These are phyloP conservation scores for Euphorbia schlechtendalii DNA, from an alignment of 441 rosid genomes.

Conservation along the genomic window DNA sequence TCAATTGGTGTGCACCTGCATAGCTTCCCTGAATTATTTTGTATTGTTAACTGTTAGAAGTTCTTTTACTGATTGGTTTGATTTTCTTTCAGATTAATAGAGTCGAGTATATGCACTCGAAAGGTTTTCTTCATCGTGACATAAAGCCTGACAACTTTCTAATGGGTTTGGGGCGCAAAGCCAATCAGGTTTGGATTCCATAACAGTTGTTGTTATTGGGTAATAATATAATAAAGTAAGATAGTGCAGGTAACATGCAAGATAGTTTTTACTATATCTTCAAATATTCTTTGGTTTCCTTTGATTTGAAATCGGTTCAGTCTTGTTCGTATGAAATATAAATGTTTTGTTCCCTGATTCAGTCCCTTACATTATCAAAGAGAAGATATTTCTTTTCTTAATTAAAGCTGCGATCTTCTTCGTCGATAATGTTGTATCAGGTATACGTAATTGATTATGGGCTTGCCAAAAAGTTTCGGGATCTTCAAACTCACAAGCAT, in stretches of 20 bases:
- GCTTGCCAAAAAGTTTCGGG: constrained; percentile 88
- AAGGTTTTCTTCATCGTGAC: constrained; percentile 97
- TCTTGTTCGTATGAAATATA: no score
- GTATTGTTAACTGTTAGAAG: constrained; percentile 6
- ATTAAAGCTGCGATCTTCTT: background rate
- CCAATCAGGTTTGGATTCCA: constrained; percentile 60
- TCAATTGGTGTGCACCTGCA: constrained; percentile 58
- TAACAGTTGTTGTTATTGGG: no score
- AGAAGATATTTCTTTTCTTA: constrained; percentile 1
- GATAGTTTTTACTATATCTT: no score
- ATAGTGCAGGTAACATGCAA: no score
- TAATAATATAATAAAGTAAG: no score
- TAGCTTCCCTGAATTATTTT: constrained; percentile 6
- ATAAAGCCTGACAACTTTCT: constrained; percentile 95
- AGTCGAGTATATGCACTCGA: constrained; percentile 90
- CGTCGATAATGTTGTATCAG: constrained; percentile 29
- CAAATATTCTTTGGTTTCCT: no score
- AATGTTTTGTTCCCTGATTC: no score
- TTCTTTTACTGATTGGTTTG: constrained; percentile 7
- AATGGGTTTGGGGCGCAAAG: constrained; percentile 94
- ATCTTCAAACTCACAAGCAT: constrained; percentile 93
- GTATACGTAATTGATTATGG: constrained; percentile 88
- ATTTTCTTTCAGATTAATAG: constrained; percentile 60
- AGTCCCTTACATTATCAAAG: no score
- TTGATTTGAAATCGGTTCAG: no score